Evolutionary conservation across 2,329 filamentous ascomycete genomes (phyloP).

Genomic region (Botrytis elliptica): DNA sequence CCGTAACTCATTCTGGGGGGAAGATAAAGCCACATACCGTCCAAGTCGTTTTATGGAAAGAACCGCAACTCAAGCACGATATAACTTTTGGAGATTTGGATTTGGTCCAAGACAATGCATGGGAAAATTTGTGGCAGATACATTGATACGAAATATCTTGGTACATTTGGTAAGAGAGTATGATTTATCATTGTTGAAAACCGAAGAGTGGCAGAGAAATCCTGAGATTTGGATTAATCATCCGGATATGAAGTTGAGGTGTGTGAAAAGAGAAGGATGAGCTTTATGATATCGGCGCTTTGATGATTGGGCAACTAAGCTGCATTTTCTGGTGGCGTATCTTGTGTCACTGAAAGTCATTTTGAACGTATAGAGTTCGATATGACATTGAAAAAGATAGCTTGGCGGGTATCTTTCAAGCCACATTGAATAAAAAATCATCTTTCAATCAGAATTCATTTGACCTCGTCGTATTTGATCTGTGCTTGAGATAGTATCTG

Average conservation of each 20-base stretch:
- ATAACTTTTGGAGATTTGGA: conserved; percentile 47
- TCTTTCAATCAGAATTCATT: background rate
- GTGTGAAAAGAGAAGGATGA: conserved; percentile 15
- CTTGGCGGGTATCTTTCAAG: background rate
- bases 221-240: conserved; percentile 20
- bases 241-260: conserved; percentile 18
- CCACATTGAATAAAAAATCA: background rate
- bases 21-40: conserved; percentile 40
- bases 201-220: conserved; percentile 17
- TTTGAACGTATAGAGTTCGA: background rate
- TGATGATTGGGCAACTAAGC: background rate
- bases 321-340: background rate
- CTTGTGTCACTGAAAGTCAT: background rate
- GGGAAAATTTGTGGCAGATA: conserved; percentile 45
- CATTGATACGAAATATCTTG: conserved; percentile 36
- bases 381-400: background rate
- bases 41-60: conserved; percentile 38
- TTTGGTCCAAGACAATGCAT: conserved; percentile 47
- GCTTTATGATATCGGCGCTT: background rate
- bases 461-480: background rate
- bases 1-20: conserved; percentile 42
- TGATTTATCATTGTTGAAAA: background rate
- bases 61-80: conserved; percentile 35
- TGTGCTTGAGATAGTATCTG: background rate
- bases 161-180: conserved; percentile 20